Evolutionary conservation across 2,329 filamentous ascomycete species (phyloP).

Genomic region (Penicillium sumatraense): DNA sequence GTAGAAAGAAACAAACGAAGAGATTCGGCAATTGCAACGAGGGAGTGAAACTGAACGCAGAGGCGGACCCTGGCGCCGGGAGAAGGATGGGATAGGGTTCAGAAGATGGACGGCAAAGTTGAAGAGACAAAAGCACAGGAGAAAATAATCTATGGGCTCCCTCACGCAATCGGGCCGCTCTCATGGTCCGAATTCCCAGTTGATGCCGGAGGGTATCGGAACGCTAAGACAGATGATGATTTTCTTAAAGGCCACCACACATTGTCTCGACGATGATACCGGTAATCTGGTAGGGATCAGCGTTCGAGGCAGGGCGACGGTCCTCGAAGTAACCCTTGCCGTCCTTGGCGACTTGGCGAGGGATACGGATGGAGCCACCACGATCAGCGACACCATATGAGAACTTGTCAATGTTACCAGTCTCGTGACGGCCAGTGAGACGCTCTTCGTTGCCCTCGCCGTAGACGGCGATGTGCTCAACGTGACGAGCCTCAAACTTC

Average conservation of each 20-base stretch:
- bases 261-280: slow-evolving; percentile 78
- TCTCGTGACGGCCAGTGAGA: slow-evolving; percentile 93
- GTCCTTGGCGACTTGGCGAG: slow-evolving; percentile 80
- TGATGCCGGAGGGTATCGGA: slow-evolving; percentile 48
- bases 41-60: slow-evolving; percentile 27
- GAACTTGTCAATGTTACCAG: slow-evolving; percentile 90
- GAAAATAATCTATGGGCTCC: slow-evolving; percentile 34
- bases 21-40: slow-evolving; percentile 29
- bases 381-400: slow-evolving; percentile 94
- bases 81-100: slow-evolving; percentile 24
- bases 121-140: slow-evolving; percentile 21
- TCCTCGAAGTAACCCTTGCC: slow-evolving; percentile 96
- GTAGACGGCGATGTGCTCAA: slow-evolving; percentile 89
- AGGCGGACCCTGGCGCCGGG: slow-evolving; percentile 29
- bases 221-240: slow-evolving; percentile 39
- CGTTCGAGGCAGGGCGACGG: slow-evolving; percentile 80
- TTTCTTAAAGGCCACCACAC: slow-evolving; percentile 46
- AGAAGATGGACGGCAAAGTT: slow-evolving; percentile 23
- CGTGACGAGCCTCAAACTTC: slow-evolving; percentile 78
- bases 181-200: slow-evolving; percentile 40
- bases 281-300: slow-evolving; percentile 82
- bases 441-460: slow-evolving; percentile 95
- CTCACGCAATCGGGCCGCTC: slow-evolving; percentile 40
- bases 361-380: slow-evolving; percentile 91
- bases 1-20: slow-evolving; percentile 24